Evolutionary conservation across 1,284 basidiomycete genomes (phyloP).

Genomic region (Ganoderma resinaceum): DNA sequence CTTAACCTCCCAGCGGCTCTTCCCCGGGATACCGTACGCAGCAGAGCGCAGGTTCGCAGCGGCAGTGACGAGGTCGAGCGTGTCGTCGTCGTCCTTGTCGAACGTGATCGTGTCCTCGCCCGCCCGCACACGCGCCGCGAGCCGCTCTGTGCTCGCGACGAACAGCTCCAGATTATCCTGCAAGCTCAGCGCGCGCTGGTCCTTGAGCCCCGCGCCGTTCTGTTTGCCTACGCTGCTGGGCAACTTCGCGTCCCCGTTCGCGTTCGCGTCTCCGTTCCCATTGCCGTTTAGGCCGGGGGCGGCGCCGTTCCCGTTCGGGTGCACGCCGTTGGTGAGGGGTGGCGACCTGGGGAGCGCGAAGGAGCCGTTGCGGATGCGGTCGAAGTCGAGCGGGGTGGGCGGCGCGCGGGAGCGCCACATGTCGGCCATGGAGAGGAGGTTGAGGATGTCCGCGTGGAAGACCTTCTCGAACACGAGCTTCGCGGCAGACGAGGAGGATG

Average conservation of each 20-base stretch:
- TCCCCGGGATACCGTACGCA: slow-evolving; percentile 88
- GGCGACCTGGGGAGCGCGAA: slow-evolving; percentile 51
- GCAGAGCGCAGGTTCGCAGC: slow-evolving; percentile 91
- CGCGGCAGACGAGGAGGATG: slow-evolving; percentile 59
- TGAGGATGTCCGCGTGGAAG: slow-evolving; percentile 88
- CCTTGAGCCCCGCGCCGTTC: slow-evolving; percentile 64
- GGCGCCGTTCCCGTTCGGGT: slow-evolving; percentile 30
- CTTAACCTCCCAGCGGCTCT: slow-evolving; percentile 97
- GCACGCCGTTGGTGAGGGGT: slow-evolving; percentile 26
- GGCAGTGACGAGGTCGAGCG: slow-evolving; percentile 95
- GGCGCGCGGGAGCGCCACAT: slow-evolving; percentile 95
- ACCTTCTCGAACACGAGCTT: slow-evolving; percentile 89
- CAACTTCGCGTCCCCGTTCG: slow-evolving; percentile 36
- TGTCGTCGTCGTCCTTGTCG: slow-evolving; percentile 98
- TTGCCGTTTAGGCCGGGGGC: slow-evolving; percentile 30
- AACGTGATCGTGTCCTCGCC: slow-evolving; percentile 87
- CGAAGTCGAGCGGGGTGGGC: slow-evolving; percentile 86
- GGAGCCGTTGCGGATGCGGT: slow-evolving; percentile 67
- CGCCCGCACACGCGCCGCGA: slow-evolving; percentile 76
- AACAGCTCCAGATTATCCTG: slow-evolving; percentile 87
- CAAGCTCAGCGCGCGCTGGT: slow-evolving; percentile 79
- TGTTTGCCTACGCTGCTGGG: slow-evolving; percentile 31
- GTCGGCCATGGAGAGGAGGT: slow-evolving; percentile 93
- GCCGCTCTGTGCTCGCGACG: slow-evolving; percentile 79
- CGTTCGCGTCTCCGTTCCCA: slow-evolving; percentile 32